Evolutionary conservation across 169 alveolate species (phyloP).

Genomic region (Plasmodium yoelii): DNA sequence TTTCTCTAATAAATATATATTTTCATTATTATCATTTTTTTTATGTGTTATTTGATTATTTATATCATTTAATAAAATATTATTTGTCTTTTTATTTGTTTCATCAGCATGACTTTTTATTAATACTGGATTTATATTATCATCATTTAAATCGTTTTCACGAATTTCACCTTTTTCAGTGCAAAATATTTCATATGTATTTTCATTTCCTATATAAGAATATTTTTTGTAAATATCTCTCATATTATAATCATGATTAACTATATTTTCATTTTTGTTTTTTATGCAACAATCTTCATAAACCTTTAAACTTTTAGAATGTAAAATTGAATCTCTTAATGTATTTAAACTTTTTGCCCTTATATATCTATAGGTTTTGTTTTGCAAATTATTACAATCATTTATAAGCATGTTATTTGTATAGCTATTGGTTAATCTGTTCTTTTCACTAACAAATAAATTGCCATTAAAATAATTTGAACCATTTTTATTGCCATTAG

Average conservation of each 20-base stretch:
- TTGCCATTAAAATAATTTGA: too few relatives aligned
- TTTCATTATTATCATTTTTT: neutral
- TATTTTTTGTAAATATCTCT: too few relatives aligned
- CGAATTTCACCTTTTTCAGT: neutral
- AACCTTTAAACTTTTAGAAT: slow-evolving; percentile 15
- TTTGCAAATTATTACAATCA: too few relatives aligned
- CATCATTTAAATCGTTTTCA: neutral
- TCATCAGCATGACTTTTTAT: neutral
- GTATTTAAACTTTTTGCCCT: slow-evolving; percentile 3
- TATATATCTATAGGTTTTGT: too few relatives aligned
- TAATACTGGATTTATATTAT: neutral
- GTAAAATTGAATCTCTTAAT: neutral
- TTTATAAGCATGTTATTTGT: too few relatives aligned
- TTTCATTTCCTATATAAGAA: neutral
- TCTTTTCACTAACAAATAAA: too few relatives aligned
- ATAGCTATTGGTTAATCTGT: too few relatives aligned
- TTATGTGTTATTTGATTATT: too few relatives aligned
- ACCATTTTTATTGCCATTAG: too few relatives aligned
- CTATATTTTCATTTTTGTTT: neutral
- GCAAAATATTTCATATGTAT: neutral
- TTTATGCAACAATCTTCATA: neutral
- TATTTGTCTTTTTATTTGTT: neutral
- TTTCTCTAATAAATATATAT: neutral
- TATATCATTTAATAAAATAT: neutral
- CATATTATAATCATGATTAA: neutral